Base-by-base conservation (phyloP, 73 alveolate genomes). In the Symbiodinium pilosum region DNA sequence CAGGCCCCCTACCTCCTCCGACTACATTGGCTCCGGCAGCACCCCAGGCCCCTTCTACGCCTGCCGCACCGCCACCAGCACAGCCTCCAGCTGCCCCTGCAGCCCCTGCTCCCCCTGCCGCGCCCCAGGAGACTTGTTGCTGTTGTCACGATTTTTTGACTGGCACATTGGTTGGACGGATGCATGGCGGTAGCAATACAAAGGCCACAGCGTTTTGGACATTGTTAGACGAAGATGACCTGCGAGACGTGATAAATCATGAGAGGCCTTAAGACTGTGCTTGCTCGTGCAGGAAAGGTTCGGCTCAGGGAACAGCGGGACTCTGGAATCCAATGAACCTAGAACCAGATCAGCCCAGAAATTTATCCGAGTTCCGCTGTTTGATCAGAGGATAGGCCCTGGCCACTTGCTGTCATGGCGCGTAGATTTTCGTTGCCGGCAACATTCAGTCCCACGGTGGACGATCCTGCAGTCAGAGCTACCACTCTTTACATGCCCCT, bases 391-490 rank as follows among this genome's bases (percentile, higher is more conserved):
- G 20, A 64, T 20, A 64, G 32, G 81, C 81, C 81, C 44, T 73
- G 85, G 44, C 43, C 85, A 73, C 30, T 26, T 32, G 85, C 85
- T 34, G 44, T 9, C n/a, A 73, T 73, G 85, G 43, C 85, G 85
- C 69, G 95, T 26, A 36, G 44, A 68, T 89, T 89, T 73, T 59
- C 51, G 30, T 42, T 59, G 75, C 95, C 86, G 16, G 52, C 86
- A 54, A 20, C 85, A 30, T 24, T 36, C 41, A 83, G 40, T 36
- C 86, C 95, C 32, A 30, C 95, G 28, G 95, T 64, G 81, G 81
- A 59, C 51, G 95, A 89, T 40, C 95, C 95, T 40, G 95, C 95
- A 68, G 75, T 89, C 95, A 64, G 38, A 18, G 95, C 95, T 20
- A 68, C 95, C 32, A 84, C 87, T 3, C 38, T 89, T n/a, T 89